Percentiles rank a stretch among this genome's conserved stretches.
Evolutionary conservation across 257 asterid species (phyloP).

Genomic region (Thymus quinquecostatus): DNA sequence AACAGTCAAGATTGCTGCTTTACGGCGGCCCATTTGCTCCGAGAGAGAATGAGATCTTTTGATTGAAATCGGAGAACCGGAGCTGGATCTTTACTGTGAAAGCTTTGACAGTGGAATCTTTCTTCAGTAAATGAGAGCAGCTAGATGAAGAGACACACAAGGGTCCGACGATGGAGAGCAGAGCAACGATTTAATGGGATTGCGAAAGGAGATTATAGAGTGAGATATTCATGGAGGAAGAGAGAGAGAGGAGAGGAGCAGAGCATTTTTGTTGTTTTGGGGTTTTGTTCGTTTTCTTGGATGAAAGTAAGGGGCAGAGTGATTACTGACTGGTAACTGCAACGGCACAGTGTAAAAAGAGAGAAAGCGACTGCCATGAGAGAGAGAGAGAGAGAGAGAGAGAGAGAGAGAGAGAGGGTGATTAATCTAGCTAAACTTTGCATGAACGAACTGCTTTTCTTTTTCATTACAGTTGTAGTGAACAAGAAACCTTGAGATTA

Average conservation of each 20-base stretch:
- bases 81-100: constrained; percentile 17
- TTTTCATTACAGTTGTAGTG: constrained; percentile 26
- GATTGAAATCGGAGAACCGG: neutral
- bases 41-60: constrained; percentile 28
- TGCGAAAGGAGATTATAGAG: constrained; percentile 7
- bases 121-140: constrained; percentile 23
- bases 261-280: constrained; percentile 45
- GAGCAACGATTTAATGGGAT: constrained; percentile 11
- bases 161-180: constrained; percentile 27
- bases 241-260: constrained; percentile 25
- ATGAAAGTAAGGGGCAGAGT: constrained; percentile 38
- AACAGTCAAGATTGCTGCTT: constrained; percentile 45
- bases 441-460: neutral
- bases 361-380: constrained; percentile 41
- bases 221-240: constrained; percentile 30
- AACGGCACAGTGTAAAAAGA: constrained; percentile 36
- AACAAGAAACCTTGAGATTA: constrained; percentile 51
- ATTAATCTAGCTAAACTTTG: neutral
- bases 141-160: constrained; percentile 7
- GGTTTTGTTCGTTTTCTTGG: constrained; percentile 31
- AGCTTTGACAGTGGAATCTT: constrained; percentile 10
- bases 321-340: constrained; percentile 60
- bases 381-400: constrained; percentile 23
- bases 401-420: constrained; percentile 7
- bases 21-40: constrained; percentile 45